Percentiles rank a stretch among this genome's conserved stretches.
Evolutionary conservation across 257 asterid genomes (phyloP).

Genomic region (Nicotiana sylvestris): DNA sequence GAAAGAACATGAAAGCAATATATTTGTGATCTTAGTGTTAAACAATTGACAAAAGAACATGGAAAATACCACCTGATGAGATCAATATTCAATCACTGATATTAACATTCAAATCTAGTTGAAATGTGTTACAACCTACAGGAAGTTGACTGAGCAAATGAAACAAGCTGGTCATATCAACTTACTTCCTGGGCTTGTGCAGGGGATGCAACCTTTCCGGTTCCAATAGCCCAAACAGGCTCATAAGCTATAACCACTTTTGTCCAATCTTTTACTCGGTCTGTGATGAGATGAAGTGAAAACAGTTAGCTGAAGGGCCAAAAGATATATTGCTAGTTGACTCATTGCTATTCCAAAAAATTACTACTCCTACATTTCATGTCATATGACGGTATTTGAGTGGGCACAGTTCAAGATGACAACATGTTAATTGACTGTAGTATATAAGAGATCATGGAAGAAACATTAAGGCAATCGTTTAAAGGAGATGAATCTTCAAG

Average conservation of each 20-base stretch:
- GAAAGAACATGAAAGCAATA: not conserved
- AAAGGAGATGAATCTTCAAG: not conserved
- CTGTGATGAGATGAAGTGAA: conserved; percentile 36
- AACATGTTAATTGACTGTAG: not conserved
- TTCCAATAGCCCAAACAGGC: conserved; percentile 99
- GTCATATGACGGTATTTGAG: not conserved
- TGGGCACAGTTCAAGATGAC: not conserved
- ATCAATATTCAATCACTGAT: not conserved
- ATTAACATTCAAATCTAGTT: not conserved
- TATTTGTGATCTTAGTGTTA: not conserved
- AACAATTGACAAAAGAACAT: not conserved
- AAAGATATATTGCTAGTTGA: not conserved
- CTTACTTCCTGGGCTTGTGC: conserved; percentile 99
- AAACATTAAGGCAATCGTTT: not conserved
- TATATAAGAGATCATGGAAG: not conserved
- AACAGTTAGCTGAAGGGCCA: not conserved
- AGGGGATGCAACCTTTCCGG: conserved; percentile 94
- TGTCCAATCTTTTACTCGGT: conserved; percentile 61
- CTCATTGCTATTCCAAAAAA: not conserved
- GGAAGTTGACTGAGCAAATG: not conserved
- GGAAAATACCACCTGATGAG: not conserved
- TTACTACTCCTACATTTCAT: not conserved
- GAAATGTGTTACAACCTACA: not conserved
- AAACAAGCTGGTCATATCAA: not conserved
- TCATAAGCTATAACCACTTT: conserved; percentile 92